A percentile compares a stretch with the other conserved stretches of the same genome.
These are phyloP conservation scores for Camillea tinctor DNA, from an alignment of 2,329 filamentous ascomycete genomes.

Conservation along the genomic window DNA sequence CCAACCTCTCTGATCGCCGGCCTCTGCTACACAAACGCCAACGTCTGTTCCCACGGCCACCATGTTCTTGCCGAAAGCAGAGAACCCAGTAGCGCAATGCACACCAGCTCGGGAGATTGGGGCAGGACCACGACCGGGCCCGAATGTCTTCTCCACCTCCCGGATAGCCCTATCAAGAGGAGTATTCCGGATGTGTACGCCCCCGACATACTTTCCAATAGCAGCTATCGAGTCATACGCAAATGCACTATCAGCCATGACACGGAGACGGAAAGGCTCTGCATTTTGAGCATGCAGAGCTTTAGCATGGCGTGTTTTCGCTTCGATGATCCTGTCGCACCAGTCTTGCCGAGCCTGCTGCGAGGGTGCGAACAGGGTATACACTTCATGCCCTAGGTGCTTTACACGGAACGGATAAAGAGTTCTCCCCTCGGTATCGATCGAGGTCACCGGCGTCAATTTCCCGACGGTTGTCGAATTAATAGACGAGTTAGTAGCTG, in stretches of 20 bases:
- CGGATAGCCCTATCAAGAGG: constrained; percentile 87
- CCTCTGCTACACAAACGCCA: constrained; percentile 87
- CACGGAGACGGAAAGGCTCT: constrained; percentile 87
- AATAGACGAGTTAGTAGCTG: constrained; percentile 65
- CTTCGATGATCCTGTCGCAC: constrained; percentile 91
- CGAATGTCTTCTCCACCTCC: constrained; percentile 80
- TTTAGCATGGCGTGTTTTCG: constrained; percentile 89
- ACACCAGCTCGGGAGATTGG: constrained; percentile 83
- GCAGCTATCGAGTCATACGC: constrained; percentile 67
- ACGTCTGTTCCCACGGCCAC: constrained; percentile 94
- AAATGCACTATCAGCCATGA: constrained; percentile 91
- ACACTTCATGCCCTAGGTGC: constrained; percentile 90
- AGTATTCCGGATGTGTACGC: constrained; percentile 81
- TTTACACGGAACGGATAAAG: constrained; percentile 95
- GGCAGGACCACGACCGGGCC: constrained; percentile 65
- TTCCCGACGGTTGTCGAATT: constrained; percentile 47
- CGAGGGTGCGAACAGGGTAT: constrained; percentile 82
- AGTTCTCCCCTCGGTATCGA: constrained; percentile 76
- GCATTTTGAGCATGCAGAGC: constrained; percentile 89
- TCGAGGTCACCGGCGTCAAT: constrained; percentile 45
- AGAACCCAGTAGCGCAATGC: constrained; percentile 91
- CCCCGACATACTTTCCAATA: constrained; percentile 56
- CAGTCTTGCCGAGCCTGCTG: constrained; percentile 77
- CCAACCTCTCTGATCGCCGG: constrained; percentile 89
- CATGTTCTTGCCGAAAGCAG: constrained; percentile 78